phyloP scores from a whole-genome alignment of 441 rosid species.

The Populus trichocarpa region DNA sequence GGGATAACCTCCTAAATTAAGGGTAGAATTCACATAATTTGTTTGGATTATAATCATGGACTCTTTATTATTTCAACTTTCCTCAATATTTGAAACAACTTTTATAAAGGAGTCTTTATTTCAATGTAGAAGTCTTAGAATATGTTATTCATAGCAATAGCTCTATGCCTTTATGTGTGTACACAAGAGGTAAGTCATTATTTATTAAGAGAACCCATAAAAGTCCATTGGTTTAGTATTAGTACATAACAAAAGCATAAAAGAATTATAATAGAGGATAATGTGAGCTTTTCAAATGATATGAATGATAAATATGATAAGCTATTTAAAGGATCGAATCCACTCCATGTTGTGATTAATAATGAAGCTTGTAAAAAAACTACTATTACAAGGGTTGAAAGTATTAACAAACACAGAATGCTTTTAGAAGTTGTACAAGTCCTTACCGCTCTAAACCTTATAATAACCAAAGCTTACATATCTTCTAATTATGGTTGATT shows the following conservation, averaged over 20 bases:
- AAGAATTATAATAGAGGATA: constrained; percentile 34
- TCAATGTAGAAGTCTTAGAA: no score
- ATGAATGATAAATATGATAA: constrained; percentile 79
- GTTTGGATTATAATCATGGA: no score
- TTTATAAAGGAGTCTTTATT: no score
- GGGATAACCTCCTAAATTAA: no score
- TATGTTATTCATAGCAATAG: no score
- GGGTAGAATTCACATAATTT: no score
- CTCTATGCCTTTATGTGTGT: background rate
- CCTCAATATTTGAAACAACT: no score
- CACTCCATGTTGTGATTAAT: constrained; percentile 74
- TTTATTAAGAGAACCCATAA: background rate
- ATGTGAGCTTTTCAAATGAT: constrained; percentile 56
- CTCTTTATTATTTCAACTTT: no score
- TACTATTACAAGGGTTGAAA: constrained; percentile 82
- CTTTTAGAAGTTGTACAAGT: constrained; percentile 91
- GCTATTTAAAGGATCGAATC: constrained; percentile 74
- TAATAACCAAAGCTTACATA: constrained; percentile 75
- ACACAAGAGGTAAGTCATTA: background rate
- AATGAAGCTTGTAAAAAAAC: constrained; percentile 39
- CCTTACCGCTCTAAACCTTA: constrained; percentile 84
- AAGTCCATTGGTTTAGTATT: no score
- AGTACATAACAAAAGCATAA: background rate
- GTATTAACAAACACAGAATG: constrained; percentile 85
- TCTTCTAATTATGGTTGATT: constrained; percentile 96